Evolutionary conservation across 106 monocot species (phyloP).

Genomic region (Triglochin maritima): DNA sequence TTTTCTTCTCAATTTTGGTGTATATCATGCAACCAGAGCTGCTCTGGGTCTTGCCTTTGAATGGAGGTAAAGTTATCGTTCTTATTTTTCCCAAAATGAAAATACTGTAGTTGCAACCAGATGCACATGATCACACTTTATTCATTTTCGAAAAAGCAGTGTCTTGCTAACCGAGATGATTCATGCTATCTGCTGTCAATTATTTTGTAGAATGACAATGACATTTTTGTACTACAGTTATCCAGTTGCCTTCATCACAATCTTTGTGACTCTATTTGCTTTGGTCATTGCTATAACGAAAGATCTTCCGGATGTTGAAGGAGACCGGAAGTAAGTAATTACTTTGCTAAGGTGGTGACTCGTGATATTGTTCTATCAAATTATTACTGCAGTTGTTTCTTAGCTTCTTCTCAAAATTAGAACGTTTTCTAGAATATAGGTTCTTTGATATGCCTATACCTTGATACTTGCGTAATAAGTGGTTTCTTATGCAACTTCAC

Average conservation of each 20-base stretch:
- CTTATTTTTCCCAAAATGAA: background rate
- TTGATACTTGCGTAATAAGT: too few species aligned
- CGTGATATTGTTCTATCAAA: too few species aligned
- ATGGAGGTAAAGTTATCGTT: constrained; percentile 58
- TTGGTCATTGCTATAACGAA: constrained; percentile 99
- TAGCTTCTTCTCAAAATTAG: too few species aligned
- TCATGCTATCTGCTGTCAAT: constrained; percentile 9
- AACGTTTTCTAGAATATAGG: too few species aligned
- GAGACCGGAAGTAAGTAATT: constrained; percentile 86
- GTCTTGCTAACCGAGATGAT: too few species aligned
- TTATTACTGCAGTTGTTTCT: too few species aligned
- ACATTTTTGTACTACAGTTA: constrained; percentile 46
- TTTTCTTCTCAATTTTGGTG: constrained; percentile 99
- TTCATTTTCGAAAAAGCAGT: too few species aligned
- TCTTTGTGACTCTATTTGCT: constrained; percentile 90
- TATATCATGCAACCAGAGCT: constrained; percentile 94
- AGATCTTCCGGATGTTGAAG: constrained; percentile 98
- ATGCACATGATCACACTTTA: too few species aligned
- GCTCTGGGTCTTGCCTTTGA: constrained; percentile 79
- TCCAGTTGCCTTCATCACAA: constrained; percentile 91
- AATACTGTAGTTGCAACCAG: too few species aligned
- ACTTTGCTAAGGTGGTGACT: background rate
- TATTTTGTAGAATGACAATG: constrained; percentile 24
- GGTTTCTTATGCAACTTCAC: too few species aligned
- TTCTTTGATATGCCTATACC: too few species aligned